Base-by-base conservation (phyloP, 2,329 filamentous ascomycete species). In the Fusarium avenaceum region DNA sequence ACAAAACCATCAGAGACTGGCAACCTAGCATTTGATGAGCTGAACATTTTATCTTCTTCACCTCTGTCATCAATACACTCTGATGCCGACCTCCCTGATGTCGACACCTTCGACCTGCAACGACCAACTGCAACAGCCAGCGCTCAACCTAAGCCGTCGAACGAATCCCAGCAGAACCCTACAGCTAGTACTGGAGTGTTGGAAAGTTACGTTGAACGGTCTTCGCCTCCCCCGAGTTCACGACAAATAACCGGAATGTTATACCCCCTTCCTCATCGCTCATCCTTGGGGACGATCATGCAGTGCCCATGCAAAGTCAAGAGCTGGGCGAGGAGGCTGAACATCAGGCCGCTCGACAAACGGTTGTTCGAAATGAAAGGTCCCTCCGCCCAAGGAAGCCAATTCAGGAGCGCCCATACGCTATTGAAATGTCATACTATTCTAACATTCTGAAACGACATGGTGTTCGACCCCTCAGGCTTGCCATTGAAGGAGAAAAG, bases 331-430 rank as follows among this genome's bases (percentile, higher is more conserved):
- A 58, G 14, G 57, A 63, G 46, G 50, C 24, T 22, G 67, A 75
- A 38, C 75, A 39, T 58, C 71, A 69, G 22, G 68, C 69, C 39
- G 71, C 69, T 19, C 64, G 61, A 32, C 75, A 75, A 54, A 63
- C 70, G 14, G 71, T 76, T 7, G 71, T 79, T 28, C 78, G 76
- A 14, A 76, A 80, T 45, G 80, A 82, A 63, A 82, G 86, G 33
- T 86, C 84, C 6, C 76, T 89, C n/a, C 82, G 87, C 8, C 85
- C 86, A 2, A 82, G 87, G 20, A 89, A 88, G 63, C 86, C 86
- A 2, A 89, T 89, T 8, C 87, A 89, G 71, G 80, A 88, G 70
- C 86, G 88, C 44, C 87, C 87, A 5, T 89, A 89, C 65, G 76
- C 85, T 7, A 77, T 88, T 6, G 87, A 89, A 65, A 85, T 82